Evolutionary conservation across 352 stramenopile genomes (phyloP), one percentile per base, ranked within the genome.

Genomic region (Paralagenidium karlingii): DNA sequence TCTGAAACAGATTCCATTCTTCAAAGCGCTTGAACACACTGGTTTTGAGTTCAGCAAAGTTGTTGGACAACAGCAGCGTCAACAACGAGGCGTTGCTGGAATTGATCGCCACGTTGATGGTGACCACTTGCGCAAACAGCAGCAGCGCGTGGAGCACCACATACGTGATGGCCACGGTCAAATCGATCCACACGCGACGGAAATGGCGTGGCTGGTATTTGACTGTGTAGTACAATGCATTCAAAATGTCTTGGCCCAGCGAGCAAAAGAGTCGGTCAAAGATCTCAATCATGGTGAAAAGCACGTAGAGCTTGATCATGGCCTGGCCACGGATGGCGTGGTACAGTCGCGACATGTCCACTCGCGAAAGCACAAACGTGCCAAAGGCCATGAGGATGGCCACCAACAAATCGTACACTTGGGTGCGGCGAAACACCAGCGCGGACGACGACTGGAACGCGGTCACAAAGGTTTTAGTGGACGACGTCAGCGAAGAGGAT

Each of bases 241-340:
- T 93, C 30, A 98, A 67, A 38, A 96, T 83, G 67, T 99, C 95
- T 52, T 98, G 94, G 30, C 94, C 94, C 24, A 99, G 81, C 2
- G 84, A 96, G 37, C 82, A 94, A 55, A 98, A 86, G 19, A 99
- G 64, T 13, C 94, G 76, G 59, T 99, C 94, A 51, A 98, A 97
- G 33, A 98, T 96, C 64, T 71, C 95, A 16, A 98, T 89, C 69
- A 99, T 99, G 8, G 90, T 96, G 51, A 97, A 97, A 21, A 99
- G 55, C 29, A 99, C 90, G 58, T 99, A 99, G 3, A 99, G 73
- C 58, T 99, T 98, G 43, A 99, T 96, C 81, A 98, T 97, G 12
- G 84, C 84, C 54, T 98, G 92, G n/a, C 88, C 88, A 13, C 94
- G 73, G 53, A 99, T 98, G 49, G 90, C 95, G 64, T 99, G 95